Evolutionary conservation across 371 early-diverging fungal species (phyloP).

Genomic region (Zychaea mexicana): DNA sequence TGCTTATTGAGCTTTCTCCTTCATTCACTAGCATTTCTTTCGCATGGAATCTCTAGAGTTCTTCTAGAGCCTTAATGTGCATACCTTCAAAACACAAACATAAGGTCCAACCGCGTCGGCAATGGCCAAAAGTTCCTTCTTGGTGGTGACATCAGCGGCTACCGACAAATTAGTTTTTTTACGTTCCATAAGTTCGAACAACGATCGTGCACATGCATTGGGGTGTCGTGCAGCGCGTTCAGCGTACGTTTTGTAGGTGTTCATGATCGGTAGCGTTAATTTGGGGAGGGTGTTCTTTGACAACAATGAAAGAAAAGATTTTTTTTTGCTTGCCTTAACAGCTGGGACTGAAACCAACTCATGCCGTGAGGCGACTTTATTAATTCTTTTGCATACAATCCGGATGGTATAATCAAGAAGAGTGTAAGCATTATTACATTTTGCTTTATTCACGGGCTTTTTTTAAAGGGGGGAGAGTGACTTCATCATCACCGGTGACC

Average conservation of each 20-base stretch:
- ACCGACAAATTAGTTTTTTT: slow-evolving; percentile 92
- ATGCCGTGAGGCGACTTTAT: background rate
- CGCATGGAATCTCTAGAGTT: background rate
- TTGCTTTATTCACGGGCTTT: background rate
- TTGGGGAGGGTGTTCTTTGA: background rate
- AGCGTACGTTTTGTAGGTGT: slow-evolving; percentile 54
- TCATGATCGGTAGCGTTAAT: too few relatives aligned
- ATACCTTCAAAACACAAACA: slow-evolving; percentile 92
- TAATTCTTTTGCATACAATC: background rate
- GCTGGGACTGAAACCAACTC: background rate
- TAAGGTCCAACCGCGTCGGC: slow-evolving; percentile 91
- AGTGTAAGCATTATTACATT: background rate
- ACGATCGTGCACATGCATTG: slow-evolving; percentile 71
- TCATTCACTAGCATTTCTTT: too few relatives aligned
- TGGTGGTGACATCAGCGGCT: slow-evolving; percentile 88
- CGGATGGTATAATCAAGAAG: too few relatives aligned
- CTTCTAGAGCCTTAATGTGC: background rate
- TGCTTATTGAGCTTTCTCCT: too few relatives aligned
- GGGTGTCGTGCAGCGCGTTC: slow-evolving; percentile 57
- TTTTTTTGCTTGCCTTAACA: background rate
- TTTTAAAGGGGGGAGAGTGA: background rate
- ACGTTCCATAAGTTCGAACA: slow-evolving; percentile 85
- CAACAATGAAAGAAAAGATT: background rate
- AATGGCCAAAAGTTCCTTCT: slow-evolving; percentile 82
- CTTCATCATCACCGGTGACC: background rate